Evolutionary conservation across 108 stramenopile genomes (phyloP).

Genomic region (Skeletonema tropicum): DNA sequence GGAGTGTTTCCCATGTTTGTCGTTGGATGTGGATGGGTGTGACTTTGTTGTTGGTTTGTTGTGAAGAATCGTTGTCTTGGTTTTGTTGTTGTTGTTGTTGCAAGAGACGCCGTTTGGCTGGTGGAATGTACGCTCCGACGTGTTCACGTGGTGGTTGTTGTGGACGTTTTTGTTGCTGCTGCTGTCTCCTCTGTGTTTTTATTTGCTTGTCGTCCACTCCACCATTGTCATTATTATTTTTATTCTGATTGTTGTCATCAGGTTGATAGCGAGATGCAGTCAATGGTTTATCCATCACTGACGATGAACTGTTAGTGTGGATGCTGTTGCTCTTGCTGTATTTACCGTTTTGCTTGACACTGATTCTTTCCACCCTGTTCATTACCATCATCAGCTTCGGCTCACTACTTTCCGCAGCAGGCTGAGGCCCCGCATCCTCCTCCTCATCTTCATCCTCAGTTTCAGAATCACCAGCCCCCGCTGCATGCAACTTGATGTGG

Average conservation of each 20-base stretch:
- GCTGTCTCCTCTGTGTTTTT: background rate
- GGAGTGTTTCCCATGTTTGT: slow-evolving; percentile 89
- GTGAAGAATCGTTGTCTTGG: background rate
- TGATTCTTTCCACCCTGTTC: background rate
- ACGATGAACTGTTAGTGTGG: background rate
- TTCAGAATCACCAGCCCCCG: slow-evolving; percentile 37
- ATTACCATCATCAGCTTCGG: background rate
- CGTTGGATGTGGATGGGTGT: slow-evolving; percentile 63
- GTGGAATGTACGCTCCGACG: slow-evolving; percentile 61
- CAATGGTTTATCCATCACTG: slow-evolving; percentile 20
- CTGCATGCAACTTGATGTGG: background rate
- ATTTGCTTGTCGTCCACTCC: background rate
- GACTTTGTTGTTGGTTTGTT: background rate
- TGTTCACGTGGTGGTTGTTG: slow-evolving; percentile 1
- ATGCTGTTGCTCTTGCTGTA: background rate
- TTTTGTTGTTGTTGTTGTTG: slow-evolving; percentile 32
- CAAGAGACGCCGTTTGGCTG: slow-evolving; percentile 62
- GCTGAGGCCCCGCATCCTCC: slow-evolving; percentile 20
- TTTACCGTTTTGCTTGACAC: background rate
- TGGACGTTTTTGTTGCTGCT: slow-evolving; percentile 2
- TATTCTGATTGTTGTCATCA: background rate
- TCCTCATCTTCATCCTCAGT: slow-evolving; percentile 31
- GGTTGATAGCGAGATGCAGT: slow-evolving; percentile 23
- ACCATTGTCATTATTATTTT: background rate
- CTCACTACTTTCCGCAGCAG: background rate